Base-by-base conservation (phyloP, 305 asterid genomes). In the Fraxinus sp. region DNA sequence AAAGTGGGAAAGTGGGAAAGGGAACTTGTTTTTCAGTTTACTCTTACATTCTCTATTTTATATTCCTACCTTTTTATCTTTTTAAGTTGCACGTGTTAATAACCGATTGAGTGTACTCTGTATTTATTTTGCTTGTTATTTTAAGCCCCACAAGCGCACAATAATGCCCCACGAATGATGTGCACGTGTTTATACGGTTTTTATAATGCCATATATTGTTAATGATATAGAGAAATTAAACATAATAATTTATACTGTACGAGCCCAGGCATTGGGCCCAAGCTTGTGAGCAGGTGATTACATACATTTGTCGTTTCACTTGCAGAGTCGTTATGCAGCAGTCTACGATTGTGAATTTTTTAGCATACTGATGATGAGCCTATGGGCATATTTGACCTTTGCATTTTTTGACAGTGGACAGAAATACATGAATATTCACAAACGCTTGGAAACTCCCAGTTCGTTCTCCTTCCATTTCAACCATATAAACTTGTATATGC, bases 401-500 rank as follows among this genome's bases (percentile, higher is more conserved):
- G 66, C 46, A 7, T 85, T 84, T 89, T 80, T 85, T 52, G 57
- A 86, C 97, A 94, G 98, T 89, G 95, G 86, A 94, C 98, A 35
- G 98, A 93, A 91, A 84, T 94, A 83, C 92, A 93, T 14, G 98
- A 94, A 89, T 91, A 93, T 84, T 93, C 98, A 57, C 91, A 89
- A 86, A 89, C 93, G 11, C 91, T 93, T 68, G 98, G 98, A 72
- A 94, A 94, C 89, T 92, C 99, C 70, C 98, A 95, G 92, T 95
- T 91, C 75, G 88, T 89, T 84, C 92, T 94, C 74, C 94, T 91
- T 49, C 91, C 98, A 0, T 95, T 94, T 89, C 99, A 94, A 89
- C 98, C 99, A 35, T 95, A 95, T 76, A 95, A 94, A 92, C 93
- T 94, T 87, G 91, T 93, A 32, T 95, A 95, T 83, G 99, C 99